Percentiles rank a stretch among this genome's conserved stretches.
phyloP scores from a whole-genome alignment of 257 asterid genomes.

The Penstemon davidsonii region DNA sequence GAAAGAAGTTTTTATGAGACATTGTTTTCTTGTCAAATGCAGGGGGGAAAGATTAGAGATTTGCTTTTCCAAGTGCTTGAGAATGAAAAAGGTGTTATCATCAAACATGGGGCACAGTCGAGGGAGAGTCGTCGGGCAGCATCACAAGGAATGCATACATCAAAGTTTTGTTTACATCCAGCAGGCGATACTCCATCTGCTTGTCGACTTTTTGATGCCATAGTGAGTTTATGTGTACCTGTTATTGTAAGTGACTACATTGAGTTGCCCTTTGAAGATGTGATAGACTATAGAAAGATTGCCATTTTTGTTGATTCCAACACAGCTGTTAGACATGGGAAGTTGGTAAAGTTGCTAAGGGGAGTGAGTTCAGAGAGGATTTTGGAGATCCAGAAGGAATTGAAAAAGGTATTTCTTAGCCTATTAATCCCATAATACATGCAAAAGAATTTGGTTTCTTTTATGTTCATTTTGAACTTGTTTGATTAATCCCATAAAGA shows the following conservation, averaged over 20 bases:
- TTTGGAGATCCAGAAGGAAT: conserved; percentile 74
- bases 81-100: conserved; percentile 69
- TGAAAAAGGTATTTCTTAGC: conserved; percentile 58
- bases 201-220: conserved; percentile 96
- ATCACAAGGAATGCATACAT: conserved; percentile 88
- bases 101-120: conserved; percentile 91
- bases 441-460: conserved; percentile 1
- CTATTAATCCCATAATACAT: conserved; percentile 8
- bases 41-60: conserved; percentile 97
- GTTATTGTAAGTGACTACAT: conserved; percentile 85
- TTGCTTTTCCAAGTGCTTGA: conserved; percentile 88
- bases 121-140: conserved; percentile 96
- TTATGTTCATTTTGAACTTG: neutral
- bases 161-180: conserved; percentile 93
- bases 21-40: conserved; percentile 19
- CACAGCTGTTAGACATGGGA: conserved; percentile 70
- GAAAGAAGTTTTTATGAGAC: too few relatives aligned
- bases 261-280: conserved; percentile 98
- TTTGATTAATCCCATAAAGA: too few relatives aligned
- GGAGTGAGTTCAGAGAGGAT: conserved; percentile 48
- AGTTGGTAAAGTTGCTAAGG: conserved; percentile 76
- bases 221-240: conserved; percentile 94
- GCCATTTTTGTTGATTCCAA: conserved; percentile 76
- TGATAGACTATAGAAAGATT: conserved; percentile 80
- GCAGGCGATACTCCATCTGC: conserved; percentile 99